These are phyloP conservation scores for Tylopilus plumbeoviolaceoides DNA, from an alignment of 768 basidiomycete species.

Conservation along the genomic window DNA sequence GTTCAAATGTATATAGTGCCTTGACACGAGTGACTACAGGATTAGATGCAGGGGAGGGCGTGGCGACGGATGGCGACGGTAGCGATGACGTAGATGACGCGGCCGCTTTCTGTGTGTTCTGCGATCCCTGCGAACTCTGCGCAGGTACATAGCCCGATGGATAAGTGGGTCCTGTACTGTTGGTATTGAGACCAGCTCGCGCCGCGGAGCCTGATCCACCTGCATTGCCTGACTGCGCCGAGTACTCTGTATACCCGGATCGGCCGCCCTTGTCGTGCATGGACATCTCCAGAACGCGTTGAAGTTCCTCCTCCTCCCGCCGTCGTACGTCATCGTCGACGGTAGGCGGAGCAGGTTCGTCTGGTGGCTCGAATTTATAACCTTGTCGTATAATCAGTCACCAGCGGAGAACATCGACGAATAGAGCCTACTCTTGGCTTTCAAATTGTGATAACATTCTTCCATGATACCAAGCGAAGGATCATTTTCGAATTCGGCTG, in stretches of 20 bases:
- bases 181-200: constrained; percentile 23
- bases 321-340: constrained; percentile 78
- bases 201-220: constrained; percentile 28
- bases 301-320: constrained; percentile 91
- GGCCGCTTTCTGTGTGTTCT: constrained; percentile 38
- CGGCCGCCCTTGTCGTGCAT: constrained; percentile 88
- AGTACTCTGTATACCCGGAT: constrained; percentile 46
- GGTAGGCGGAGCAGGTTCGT: constrained; percentile 62
- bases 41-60: constrained; percentile 12
- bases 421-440: constrained; percentile 65
- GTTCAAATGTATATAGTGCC: constrained; percentile 85
- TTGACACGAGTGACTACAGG: constrained; percentile 75
- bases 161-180: constrained; percentile 34
- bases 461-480: constrained; percentile 84
- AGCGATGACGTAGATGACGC: constrained; percentile 29
- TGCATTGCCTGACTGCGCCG: constrained; percentile 35
- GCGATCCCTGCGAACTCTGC: constrained; percentile 37
- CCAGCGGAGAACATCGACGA: neutral
- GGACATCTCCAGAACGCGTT: constrained; percentile 89
- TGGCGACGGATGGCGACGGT: constrained; percentile 17
- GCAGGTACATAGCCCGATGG: constrained; percentile 57
- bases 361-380: constrained; percentile 62
- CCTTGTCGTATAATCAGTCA: constrained; percentile 38
- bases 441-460: constrained; percentile 78
- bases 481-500: constrained; percentile 77